Base-by-base conservation (phyloP, 805 yeast species). In the Candida chauliodis region DNA sequence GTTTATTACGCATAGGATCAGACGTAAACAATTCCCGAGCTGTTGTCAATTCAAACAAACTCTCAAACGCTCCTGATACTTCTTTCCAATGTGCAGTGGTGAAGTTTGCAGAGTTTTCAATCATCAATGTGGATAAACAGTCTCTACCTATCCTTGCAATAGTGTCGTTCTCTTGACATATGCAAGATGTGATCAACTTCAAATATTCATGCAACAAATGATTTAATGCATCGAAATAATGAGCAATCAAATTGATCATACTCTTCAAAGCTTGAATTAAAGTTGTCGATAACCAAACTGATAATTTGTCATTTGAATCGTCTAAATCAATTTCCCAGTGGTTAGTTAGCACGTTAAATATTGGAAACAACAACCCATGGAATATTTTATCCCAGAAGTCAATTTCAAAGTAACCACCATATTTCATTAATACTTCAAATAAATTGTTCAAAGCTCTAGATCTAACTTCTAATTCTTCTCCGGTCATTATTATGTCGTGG, bases 251-350 rank as follows among this genome's bases (percentile, higher is more conserved):
- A 1, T 85, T 81, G 50, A 91, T 81, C 81, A 89, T 76, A 52
- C 86, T 86, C 58, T 95, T 79, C 55, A 95, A 69, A 0, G 98
- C 98, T 61, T 93, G 99, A 46, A 95, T 89, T 60, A 93, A 74
- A 1, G 99, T 93, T 0, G 99, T 90, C 0, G 96, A 88, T 34
- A 93, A 66, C 99, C 99, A 93, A 10, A 95, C 95, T 34, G 96
- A 86, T 49, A 88, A 61, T 44, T 85, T 95, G 58, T 91, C 99
- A 49, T 81, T 85, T 37, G 75, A 76, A 47, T 76, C 78, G 46
- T 76, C 78, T 42, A 78, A 78, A 43, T 76, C 75, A 15, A 45
- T 23, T 41, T 49, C 51, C 81, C 93, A 85, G 52, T 81, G 84
- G 29, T 76, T 75, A 37, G 83, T 78, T 48, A 93, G 70, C 5